phyloP scores from a whole-genome alignment of 2,329 filamentous ascomycete genomes.

The Colletotrichum neosansevieriae region DNA sequence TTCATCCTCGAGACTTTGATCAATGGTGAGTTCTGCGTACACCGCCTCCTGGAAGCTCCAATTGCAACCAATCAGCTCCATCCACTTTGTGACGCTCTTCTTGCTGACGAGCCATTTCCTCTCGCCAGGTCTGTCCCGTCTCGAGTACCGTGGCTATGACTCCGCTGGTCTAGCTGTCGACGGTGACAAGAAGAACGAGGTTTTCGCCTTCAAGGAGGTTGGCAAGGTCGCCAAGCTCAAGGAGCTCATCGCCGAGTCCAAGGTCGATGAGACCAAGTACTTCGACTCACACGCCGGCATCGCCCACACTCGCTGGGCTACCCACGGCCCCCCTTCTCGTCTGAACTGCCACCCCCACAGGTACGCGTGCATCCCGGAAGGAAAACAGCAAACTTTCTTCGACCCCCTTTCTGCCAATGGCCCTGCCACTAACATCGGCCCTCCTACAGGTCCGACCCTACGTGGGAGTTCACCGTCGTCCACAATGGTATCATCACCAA shows the following conservation, averaged over 20 bases:
- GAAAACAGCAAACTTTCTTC: conserved; percentile 26
- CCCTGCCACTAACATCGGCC: conserved; percentile 35
- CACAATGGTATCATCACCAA: conserved; percentile 99
- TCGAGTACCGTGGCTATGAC: conserved; percentile 99
- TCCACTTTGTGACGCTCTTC: conserved; percentile 10
- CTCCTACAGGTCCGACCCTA: conserved; percentile 83
- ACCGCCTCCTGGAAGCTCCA: conserved; percentile 40
- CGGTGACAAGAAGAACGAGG: conserved; percentile 98
- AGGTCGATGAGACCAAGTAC: conserved; percentile 88
- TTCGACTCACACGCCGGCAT: conserved; percentile 99
- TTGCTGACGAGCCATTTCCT: conserved; percentile 46
- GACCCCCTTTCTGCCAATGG: conserved; percentile 23
- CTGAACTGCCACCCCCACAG: conserved; percentile 98
- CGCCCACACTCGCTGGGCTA: conserved; percentile 99
- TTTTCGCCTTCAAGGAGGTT: conserved; percentile 98
- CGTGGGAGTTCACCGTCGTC: conserved; percentile 96
- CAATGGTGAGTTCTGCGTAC: conserved; percentile 76
- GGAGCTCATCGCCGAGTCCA: conserved; percentile 86
- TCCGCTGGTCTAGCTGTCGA: conserved; percentile 96
- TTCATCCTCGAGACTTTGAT: conserved; percentile 96
- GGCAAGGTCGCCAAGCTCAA: conserved; percentile 98
- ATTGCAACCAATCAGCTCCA: conserved; percentile 28
- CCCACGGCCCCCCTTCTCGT: conserved; percentile 93
- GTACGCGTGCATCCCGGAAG: conserved; percentile 63
- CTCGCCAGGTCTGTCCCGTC: conserved; percentile 82